Conservation (phyloP, 805 yeast species). For the Saturnispora gosingensis region DNA sequence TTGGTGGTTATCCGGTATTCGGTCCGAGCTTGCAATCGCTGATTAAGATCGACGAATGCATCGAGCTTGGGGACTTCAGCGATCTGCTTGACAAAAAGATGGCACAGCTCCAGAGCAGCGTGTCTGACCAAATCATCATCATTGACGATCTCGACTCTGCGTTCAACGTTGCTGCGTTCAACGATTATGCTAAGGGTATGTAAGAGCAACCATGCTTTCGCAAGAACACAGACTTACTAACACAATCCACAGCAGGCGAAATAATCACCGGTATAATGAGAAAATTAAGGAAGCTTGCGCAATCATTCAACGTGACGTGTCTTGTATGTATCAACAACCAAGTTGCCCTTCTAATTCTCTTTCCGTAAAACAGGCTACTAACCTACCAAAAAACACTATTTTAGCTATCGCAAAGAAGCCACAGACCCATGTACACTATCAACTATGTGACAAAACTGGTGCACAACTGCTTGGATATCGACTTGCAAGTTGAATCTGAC, state of each 20-base stretch:
- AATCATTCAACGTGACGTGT: constrained; percentile 11
- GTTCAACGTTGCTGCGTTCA: constrained; percentile 3
- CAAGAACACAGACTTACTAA: too few relatives aligned
- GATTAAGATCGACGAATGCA: neutral
- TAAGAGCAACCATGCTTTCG: neutral
- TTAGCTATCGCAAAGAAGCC: neutral
- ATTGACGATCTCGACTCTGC: constrained; percentile 5
- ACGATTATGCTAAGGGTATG: constrained; percentile 3
- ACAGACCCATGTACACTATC: neutral
- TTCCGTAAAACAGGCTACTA: neutral
- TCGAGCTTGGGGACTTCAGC: neutral
- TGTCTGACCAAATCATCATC: neutral
- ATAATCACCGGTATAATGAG: constrained; percentile 7
- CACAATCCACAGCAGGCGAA: neutral
- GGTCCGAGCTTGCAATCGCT: neutral
- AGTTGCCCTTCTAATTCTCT: neutral
- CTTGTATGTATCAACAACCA: constrained; percentile 15
- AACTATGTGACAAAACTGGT: constrained; percentile 15
- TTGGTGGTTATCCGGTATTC: neutral
- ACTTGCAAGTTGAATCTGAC: neutral
- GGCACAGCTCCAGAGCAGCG: neutral
- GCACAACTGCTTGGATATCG: neutral
- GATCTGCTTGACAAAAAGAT: neutral
- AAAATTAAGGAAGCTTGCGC: constrained; percentile 19
- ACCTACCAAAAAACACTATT: neutral